These are phyloP conservation scores for Chlamydomonas incerta DNA, from an alignment of 139 green algal species.

Conservation along the genomic window DNA sequence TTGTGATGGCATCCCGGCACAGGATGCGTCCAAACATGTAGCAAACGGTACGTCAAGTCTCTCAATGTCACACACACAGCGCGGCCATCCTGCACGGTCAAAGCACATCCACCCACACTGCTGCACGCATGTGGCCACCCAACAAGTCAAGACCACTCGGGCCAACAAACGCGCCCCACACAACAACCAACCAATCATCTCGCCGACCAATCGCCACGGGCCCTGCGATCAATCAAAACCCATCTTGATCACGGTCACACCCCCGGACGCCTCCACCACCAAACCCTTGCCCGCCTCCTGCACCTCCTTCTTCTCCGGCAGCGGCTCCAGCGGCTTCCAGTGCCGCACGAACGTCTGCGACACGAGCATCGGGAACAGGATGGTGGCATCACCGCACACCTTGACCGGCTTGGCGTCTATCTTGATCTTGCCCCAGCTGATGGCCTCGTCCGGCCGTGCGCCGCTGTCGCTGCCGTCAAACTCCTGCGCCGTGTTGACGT, in stretches of 20 bases:
- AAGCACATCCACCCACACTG: too few relatives aligned
- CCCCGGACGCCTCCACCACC: background rate
- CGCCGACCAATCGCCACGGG: too few relatives aligned
- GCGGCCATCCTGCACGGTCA: too few relatives aligned
- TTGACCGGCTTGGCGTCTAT: slow-evolving; percentile 87
- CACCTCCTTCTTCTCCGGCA: background rate
- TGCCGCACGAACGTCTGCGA: slow-evolving; percentile 95
- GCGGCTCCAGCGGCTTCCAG: slow-evolving; percentile 43
- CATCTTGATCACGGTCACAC: background rate
- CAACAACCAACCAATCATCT: too few relatives aligned
- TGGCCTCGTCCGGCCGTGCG: slow-evolving; percentile 94
- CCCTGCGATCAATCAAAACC: background rate
- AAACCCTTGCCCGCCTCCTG: background rate
- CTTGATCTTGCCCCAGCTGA: slow-evolving; percentile 98
- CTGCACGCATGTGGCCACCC: too few relatives aligned
- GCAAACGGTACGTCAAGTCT: too few relatives aligned
- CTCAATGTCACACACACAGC: too few relatives aligned
- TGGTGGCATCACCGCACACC: slow-evolving; percentile 93
- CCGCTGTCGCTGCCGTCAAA: slow-evolving; percentile 97
- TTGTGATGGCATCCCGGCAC: too few relatives aligned
- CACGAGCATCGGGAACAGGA: slow-evolving; percentile 95
- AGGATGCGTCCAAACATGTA: too few relatives aligned
- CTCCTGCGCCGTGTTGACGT: slow-evolving; percentile 92
- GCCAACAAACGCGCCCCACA: too few relatives aligned
- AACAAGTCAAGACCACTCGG: too few relatives aligned